Evolutionary conservation across 352 stramenopile species (phyloP).

Genomic region (Lagenidium giganteum): DNA sequence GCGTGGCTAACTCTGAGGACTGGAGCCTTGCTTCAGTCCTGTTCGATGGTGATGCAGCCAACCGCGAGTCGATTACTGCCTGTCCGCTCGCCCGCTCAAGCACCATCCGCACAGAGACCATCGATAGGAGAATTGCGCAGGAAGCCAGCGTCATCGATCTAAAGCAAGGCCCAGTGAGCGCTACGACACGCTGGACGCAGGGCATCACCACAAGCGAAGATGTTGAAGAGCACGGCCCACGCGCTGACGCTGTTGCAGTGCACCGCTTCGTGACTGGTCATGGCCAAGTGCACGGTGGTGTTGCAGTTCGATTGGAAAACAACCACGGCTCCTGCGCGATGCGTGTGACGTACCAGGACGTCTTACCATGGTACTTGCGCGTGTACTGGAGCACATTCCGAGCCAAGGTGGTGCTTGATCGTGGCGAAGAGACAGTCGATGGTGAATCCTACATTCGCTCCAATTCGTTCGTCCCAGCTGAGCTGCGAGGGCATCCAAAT

Average conservation of each 20-base stretch:
- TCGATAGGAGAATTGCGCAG: slow-evolving; percentile 5
- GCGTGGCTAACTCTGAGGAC: slow-evolving; percentile 11
- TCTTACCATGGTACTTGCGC: slow-evolving; percentile 78
- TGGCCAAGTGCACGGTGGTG: slow-evolving; percentile 67
- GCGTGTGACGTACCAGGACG: slow-evolving; percentile 62
- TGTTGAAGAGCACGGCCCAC: background rate
- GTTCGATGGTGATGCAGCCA: slow-evolving; percentile 25
- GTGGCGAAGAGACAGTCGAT: no score
- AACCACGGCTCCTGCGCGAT: slow-evolving; percentile 41
- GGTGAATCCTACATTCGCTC: no score
- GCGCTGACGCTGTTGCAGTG: slow-evolving; percentile 32
- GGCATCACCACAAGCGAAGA: no score
- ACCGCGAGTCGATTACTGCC: background rate
- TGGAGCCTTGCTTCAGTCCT: slow-evolving; percentile 48
- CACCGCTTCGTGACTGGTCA: slow-evolving; percentile 78
- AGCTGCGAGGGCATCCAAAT: slow-evolving; percentile 47
- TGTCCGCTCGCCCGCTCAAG: slow-evolving; percentile 12
- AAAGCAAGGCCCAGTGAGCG: no score
- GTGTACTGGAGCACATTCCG: slow-evolving; percentile 76
- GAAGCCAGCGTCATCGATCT: slow-evolving; percentile 7
- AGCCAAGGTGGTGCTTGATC: no score
- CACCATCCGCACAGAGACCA: slow-evolving; percentile 1
- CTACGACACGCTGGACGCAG: no score
- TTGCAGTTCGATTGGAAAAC: slow-evolving; percentile 64
- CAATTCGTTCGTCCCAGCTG: slow-evolving; percentile 62